These are phyloP conservation scores for Marchantia paleacea DNA, from an alignment of 225 moss, liverwort and hornwort genomes.

Conservation along the genomic window DNA sequence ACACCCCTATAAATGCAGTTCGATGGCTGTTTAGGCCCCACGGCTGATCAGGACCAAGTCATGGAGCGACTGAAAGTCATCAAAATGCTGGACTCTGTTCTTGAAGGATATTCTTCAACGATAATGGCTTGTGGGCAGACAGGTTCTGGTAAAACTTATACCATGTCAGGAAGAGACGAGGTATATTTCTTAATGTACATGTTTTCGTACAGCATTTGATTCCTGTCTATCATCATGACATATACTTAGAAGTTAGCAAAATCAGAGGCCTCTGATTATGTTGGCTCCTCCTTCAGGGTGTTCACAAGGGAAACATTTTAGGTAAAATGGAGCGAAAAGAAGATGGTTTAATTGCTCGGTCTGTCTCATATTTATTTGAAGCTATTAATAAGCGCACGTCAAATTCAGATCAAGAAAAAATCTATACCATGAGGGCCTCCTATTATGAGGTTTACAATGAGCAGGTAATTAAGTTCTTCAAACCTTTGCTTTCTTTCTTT, in stretches of 20 bases:
- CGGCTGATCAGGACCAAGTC: constrained; percentile 61
- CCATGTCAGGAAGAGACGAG: constrained; percentile 85
- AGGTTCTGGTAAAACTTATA: constrained; percentile 86
- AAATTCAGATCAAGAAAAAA: constrained; percentile 48
- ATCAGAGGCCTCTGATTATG: background rate
- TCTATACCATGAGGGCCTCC: constrained; percentile 77
- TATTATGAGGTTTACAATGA: constrained; percentile 96
- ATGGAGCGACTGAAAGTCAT: constrained; percentile 61
- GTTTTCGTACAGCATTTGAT: too few species aligned
- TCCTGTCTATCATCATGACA: too few species aligned
- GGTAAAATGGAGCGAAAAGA: constrained; percentile 38
- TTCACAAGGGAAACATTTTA: constrained; percentile 13
- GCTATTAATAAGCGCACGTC: constrained; percentile 49
- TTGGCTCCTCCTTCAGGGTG: constrained; percentile 13
- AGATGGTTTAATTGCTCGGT: constrained; percentile 83
- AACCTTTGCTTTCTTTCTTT: background rate
- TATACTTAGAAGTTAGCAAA: too few species aligned
- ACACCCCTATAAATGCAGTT: constrained; percentile 43
- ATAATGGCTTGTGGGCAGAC: constrained; percentile 97
- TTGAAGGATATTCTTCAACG: constrained; percentile 89
- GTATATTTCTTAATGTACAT: constrained; percentile 22
- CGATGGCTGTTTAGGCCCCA: constrained; percentile 75
- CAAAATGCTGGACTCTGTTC: constrained; percentile 67
- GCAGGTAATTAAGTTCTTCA: constrained; percentile 38
- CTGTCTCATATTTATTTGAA: constrained; percentile 69